Conservation (phyloP, 352 stramenopile species). For the Aphanomyces cochlioides region DNA sequence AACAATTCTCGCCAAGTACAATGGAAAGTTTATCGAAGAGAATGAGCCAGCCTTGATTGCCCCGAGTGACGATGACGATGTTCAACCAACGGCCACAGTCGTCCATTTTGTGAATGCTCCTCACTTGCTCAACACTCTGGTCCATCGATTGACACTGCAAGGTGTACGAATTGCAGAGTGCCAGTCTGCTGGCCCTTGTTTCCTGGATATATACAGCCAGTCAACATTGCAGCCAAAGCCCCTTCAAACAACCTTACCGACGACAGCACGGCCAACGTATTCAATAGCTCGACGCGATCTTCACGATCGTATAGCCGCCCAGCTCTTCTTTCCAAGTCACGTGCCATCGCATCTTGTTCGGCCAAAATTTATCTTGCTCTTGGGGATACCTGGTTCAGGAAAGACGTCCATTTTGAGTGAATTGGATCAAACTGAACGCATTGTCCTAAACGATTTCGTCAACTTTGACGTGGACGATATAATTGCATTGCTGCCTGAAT, state of each 20-base stretch:
- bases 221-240: constrained; percentile 41
- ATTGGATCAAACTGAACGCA: constrained; percentile 59
- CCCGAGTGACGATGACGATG: neutral
- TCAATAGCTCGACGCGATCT: constrained; percentile 54
- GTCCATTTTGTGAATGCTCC: constrained; percentile 24
- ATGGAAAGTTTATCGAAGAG: constrained; percentile 34
- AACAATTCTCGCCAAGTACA: constrained; percentile 41
- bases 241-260: constrained; percentile 44
- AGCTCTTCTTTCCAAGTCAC: constrained; percentile 50
- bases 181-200: constrained; percentile 25
- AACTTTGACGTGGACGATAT: constrained; percentile 82
- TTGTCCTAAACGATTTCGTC: constrained; percentile 72
- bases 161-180: constrained; percentile 9
- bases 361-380: constrained; percentile 65
- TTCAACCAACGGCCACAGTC: neutral
- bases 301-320: constrained; percentile 69
- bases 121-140: constrained; percentile 14
- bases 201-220: constrained; percentile 39
- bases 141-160: constrained; percentile 2
- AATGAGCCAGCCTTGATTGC: constrained; percentile 34
- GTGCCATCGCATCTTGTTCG: constrained; percentile 47
- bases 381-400: constrained; percentile 60
- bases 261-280: constrained; percentile 43
- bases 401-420: constrained; percentile 77
- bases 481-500: constrained; percentile 72